phyloP scores from a whole-genome alignment of 371 early-diverging fungal genomes.

The Saksenaea vasiformis region DNA sequence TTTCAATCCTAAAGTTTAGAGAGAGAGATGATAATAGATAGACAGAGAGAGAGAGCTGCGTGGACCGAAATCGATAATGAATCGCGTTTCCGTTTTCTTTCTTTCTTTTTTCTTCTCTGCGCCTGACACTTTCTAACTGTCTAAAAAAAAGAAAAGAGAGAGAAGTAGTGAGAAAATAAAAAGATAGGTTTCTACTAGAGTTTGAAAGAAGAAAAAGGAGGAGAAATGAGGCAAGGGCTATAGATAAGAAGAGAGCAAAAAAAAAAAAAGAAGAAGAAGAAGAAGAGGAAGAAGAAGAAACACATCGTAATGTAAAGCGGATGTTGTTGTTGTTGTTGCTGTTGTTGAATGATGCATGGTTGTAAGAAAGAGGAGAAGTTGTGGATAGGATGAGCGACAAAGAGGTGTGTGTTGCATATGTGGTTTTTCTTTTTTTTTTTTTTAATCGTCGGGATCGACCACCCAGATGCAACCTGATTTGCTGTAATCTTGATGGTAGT shows the following conservation, averaged over 20 bases:
- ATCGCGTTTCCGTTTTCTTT: conserved; percentile 5
- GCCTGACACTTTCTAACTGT: conserved; percentile 7
- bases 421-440: background rate
- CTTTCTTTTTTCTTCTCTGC: conserved; percentile 7
- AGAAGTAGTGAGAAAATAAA: background rate
- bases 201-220: background rate
- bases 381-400: background rate
- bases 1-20: background rate
- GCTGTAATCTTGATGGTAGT: conserved; percentile 19
- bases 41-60: background rate
- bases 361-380: background rate
- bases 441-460: conserved; percentile 41
- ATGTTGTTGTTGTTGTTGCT: background rate
- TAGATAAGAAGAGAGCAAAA: background rate
- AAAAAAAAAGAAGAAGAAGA: no score
- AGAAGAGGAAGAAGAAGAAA: background rate
- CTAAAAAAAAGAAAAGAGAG: conserved; percentile 1
- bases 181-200: background rate
- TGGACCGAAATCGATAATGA: conserved; percentile 7
- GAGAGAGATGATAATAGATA: background rate
- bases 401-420: background rate
- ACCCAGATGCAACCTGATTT: conserved; percentile 51
- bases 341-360: background rate
- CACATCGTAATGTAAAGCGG: background rate
- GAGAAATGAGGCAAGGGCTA: background rate